Conservation (phyloP, 345 rosid species). For the Brassica juncea region DNA sequence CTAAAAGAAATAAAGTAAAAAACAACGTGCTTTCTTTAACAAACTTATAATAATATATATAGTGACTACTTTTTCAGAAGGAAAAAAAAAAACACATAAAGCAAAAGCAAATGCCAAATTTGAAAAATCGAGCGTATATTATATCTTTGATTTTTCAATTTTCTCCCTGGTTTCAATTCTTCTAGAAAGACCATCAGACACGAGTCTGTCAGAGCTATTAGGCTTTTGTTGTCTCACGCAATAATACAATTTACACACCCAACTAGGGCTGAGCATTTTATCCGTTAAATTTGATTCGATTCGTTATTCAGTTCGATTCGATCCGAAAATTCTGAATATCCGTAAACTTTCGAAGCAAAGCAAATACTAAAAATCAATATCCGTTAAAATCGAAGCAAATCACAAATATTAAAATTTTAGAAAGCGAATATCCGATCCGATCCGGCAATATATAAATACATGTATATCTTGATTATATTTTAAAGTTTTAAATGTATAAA, state of each 20-base stretch:
- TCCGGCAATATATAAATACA: too few relatives aligned
- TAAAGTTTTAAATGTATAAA: too few relatives aligned
- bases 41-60: not conserved
- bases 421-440: too few relatives aligned
- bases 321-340: too few relatives aligned
- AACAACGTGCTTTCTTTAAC: slow-evolving; percentile 28
- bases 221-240: not conserved
- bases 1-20: not conserved
- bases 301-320: too few relatives aligned
- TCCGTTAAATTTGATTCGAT: too few relatives aligned
- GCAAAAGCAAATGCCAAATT: slow-evolving; percentile 31
- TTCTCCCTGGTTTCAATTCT: slow-evolving; percentile 14
- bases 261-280: not conserved
- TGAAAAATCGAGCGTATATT: slow-evolving; percentile 6
- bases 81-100: not conserved
- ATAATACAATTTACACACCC: not conserved
- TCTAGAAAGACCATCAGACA: slow-evolving; percentile 34
- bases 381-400: too few relatives aligned
- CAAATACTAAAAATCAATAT: too few relatives aligned
- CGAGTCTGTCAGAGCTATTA: slow-evolving; percentile 20
- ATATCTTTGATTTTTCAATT: not conserved
- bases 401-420: too few relatives aligned
- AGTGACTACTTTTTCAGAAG: not conserved
- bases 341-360: too few relatives aligned
- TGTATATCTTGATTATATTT: too few relatives aligned